phyloP scores from a whole-genome alignment of 139 green algal genomes.

The Axilococcus clingmanii region DNA sequence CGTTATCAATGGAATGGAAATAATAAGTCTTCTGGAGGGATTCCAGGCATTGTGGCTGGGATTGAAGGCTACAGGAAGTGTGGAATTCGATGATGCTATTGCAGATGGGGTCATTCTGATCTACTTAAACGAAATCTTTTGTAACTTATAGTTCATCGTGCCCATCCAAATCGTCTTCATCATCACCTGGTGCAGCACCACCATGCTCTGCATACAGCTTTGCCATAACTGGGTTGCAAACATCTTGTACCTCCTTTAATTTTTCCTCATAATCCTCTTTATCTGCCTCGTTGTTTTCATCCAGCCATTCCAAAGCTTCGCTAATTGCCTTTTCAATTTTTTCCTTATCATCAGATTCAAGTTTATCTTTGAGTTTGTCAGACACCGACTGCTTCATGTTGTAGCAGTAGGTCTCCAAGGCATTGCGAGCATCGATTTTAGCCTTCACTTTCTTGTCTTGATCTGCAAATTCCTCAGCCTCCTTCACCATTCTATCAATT shows the following conservation, averaged over 20 bases:
- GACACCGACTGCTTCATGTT: slow-evolving; percentile 54
- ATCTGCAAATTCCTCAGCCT: slow-evolving; percentile 57
- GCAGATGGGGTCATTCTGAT: no score
- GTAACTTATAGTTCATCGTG: slow-evolving; percentile 78
- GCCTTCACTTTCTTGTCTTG: slow-evolving; percentile 41
- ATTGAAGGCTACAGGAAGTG: no score
- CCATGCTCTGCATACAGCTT: slow-evolving; percentile 55
- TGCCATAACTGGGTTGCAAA: slow-evolving; percentile 80
- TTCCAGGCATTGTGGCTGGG: no score
- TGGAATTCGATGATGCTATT: no score
- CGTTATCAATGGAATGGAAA: no score
- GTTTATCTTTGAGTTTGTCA: slow-evolving; percentile 80
- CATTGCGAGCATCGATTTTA: slow-evolving; percentile 63
- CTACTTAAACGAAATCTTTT: not conserved
- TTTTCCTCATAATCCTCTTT: slow-evolving; percentile 93
- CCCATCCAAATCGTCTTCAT: slow-evolving; percentile 65
- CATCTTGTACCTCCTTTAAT: slow-evolving; percentile 91
- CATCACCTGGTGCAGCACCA: slow-evolving; percentile 33
- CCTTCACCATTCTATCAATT: slow-evolving; percentile 60
- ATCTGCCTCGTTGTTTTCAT: slow-evolving; percentile 46
- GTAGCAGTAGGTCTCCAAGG: slow-evolving; percentile 71
- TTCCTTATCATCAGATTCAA: slow-evolving; percentile 80
- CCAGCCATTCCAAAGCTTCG: slow-evolving; percentile 77
- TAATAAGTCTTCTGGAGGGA: no score
- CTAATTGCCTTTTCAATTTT: slow-evolving; percentile 73